Base-by-base conservation (phyloP, 495 filamentous ascomycete genomes). In the Pyrenopolyporus hunteri region DNA sequence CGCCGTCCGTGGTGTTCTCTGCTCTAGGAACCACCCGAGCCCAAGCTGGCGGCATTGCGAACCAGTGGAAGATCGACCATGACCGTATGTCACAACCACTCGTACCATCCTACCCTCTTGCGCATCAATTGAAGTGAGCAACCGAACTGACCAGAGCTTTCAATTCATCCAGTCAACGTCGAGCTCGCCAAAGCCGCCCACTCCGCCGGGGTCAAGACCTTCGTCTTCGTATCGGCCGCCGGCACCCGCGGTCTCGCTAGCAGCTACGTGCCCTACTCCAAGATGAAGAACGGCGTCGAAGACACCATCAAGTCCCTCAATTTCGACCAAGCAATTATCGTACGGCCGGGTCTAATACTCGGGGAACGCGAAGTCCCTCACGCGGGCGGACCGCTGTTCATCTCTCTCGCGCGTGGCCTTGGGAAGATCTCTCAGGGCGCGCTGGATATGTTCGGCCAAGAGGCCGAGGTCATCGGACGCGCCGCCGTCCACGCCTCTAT, bases 211-310 rank as follows among this genome's bases (percentile, higher is more conserved):
- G 78, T 81, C 14, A 82, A 83, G 58, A 84, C 82, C 28, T 92
- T 84, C 64, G 87, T 91, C 1, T 81, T 93, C 52, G 78, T 91
- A 31, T 91, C 88, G 0, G 75, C 78, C 14, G 70, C 59, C 2
- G 82, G 82, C 16, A 79, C 80, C 10, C 62, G 73, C 9, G 82
- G 81, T 0, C 1, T 74, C 5, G 4, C 67, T 6, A 36, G 14
- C 43, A 42, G 31, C 25, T 53, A 53, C 0, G 60, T 84, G 2
- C 78, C 84, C 0, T 92, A 93, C 68, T 43, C 73, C 2, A 79
- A 83, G 64, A 93, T 95, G 88, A 96, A 96, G 77, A 81, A 79
- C 9, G 87, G 91, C 66, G 82, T 93, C 28, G 92, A 96, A 66
- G 87, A 92, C 25, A 80, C 85, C n/a, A 78, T 93, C 25, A 83